Evolutionary conservation across 108 stramenopile genomes (phyloP).

Genomic region (Cylindrotheca fusiformis): DNA sequence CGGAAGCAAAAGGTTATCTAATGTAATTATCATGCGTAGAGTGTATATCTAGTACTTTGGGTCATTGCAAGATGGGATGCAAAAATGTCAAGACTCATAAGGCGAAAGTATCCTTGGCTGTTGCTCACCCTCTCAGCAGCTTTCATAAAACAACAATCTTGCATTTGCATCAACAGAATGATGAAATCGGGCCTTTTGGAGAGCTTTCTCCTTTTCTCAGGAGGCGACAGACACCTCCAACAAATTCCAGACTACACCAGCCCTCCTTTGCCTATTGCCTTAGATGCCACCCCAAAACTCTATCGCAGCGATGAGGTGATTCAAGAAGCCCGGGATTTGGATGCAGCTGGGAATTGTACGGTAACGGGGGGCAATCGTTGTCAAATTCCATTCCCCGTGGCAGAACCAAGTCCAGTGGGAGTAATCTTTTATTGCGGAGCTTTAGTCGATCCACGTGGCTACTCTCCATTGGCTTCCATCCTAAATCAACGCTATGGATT

Average conservation of each 20-base stretch:
- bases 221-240: neutral
- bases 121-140: too few relatives aligned
- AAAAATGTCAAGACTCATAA: too few relatives aligned
- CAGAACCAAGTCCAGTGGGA: slow-evolving; percentile 8
- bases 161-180: too few relatives aligned
- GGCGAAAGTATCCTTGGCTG: too few relatives aligned
- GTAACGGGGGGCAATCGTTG: neutral
- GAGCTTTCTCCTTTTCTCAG: too few relatives aligned
- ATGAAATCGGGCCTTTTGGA: too few relatives aligned
- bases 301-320: slow-evolving; percentile 24
- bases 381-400: slow-evolving; percentile 19
- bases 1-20: too few relatives aligned
- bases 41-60: too few relatives aligned
- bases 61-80: too few relatives aligned
- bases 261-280: slow-evolving; percentile 20
- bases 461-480: slow-evolving; percentile 14
- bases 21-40: too few relatives aligned
- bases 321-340: slow-evolving; percentile 14
- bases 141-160: too few relatives aligned
- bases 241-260: slow-evolving; percentile 27
- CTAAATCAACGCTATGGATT: slow-evolving; percentile 15
- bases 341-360: slow-evolving; percentile 20
- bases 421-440: slow-evolving; percentile 30
- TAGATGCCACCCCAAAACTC: slow-evolving; percentile 22
- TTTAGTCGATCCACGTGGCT: slow-evolving; percentile 36